Conservation (phyloP, 305 asterid species). For the Solanum hybrid region DNA sequence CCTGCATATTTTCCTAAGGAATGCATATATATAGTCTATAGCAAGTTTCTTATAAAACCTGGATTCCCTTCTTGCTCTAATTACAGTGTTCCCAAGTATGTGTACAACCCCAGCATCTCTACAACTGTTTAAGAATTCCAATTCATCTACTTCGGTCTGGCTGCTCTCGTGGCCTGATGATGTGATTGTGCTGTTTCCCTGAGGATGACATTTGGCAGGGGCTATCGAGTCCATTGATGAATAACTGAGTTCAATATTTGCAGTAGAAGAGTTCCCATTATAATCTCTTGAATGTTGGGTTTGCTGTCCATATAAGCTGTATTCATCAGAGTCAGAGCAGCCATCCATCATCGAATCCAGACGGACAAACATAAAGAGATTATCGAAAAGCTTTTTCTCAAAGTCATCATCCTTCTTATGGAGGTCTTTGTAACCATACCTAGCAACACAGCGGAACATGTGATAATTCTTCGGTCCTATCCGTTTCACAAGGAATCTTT, state of each 20-base stretch:
- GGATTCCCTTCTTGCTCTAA: constrained; percentile 81
- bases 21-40: constrained; percentile 82
- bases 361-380: constrained; percentile 71
- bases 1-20: constrained; percentile 98
- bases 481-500: constrained; percentile 83
- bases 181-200: constrained; percentile 15
- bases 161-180: constrained; percentile 54
- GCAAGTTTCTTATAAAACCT: constrained; percentile 66
- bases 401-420: constrained; percentile 86
- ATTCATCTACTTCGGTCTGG: constrained; percentile 60
- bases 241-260: constrained; percentile 36
- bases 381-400: constrained; percentile 77
- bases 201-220: constrained; percentile 40
- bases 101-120: constrained; percentile 97
- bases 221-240: constrained; percentile 66
- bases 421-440: constrained; percentile 93
- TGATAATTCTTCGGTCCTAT: constrained; percentile 90
- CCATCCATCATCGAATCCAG: constrained; percentile 98
- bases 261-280: constrained; percentile 21
- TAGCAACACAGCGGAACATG: constrained; percentile 93
- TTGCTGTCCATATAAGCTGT: constrained; percentile 69
- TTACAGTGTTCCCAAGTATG: constrained; percentile 82
- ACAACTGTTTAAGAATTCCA: constrained; percentile 69
- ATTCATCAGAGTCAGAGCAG: constrained; percentile 85
- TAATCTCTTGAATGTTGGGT: constrained; percentile 53